Evolutionary conservation across 306 rosid species (phyloP).

Genomic region (Gleditsia sinensis): DNA sequence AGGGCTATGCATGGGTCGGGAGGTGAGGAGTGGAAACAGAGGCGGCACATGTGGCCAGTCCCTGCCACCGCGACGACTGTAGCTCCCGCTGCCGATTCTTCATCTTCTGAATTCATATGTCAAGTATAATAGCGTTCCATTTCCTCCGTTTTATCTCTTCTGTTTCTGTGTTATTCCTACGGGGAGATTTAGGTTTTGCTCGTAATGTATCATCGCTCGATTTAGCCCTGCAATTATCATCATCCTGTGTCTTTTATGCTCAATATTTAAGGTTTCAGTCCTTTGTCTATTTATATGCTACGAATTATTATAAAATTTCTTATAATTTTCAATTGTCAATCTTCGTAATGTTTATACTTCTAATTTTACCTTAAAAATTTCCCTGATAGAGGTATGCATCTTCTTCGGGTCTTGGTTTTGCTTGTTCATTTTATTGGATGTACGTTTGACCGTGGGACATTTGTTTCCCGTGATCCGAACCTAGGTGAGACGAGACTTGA

Average conservation of each 20-base stretch:
- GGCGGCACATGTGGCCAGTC: constrained; percentile 99
- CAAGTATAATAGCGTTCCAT: constrained; percentile 49
- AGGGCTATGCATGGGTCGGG: constrained; percentile 92
- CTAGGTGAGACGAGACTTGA: not conserved
- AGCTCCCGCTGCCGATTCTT: constrained; percentile 66
- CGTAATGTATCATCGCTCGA: not conserved
- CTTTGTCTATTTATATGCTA: not conserved
- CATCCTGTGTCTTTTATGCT: not conserved
- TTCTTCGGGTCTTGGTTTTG: not conserved
- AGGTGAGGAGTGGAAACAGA: constrained; percentile 83
- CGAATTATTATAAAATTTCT: not conserved
- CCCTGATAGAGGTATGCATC: too few species aligned
- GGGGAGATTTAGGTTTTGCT: not conserved
- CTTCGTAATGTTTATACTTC: not conserved
- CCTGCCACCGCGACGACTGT: constrained; percentile 81
- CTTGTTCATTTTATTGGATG: not conserved
- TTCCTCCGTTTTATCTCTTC: not conserved
- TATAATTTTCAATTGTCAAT: too few species aligned
- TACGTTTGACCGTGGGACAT: not conserved
- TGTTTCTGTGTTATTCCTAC: not conserved
- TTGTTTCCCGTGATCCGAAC: not conserved
- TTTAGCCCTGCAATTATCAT: not conserved
- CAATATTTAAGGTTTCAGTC: not conserved
- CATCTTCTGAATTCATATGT: constrained; percentile 57
- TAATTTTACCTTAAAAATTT: not conserved